A percentile compares a stretch with the other conserved stretches of the same genome.
Conservation (phyloP, 2,329 filamentous ascomycete genomes). For the Neofusicoccum parvum region DNA sequence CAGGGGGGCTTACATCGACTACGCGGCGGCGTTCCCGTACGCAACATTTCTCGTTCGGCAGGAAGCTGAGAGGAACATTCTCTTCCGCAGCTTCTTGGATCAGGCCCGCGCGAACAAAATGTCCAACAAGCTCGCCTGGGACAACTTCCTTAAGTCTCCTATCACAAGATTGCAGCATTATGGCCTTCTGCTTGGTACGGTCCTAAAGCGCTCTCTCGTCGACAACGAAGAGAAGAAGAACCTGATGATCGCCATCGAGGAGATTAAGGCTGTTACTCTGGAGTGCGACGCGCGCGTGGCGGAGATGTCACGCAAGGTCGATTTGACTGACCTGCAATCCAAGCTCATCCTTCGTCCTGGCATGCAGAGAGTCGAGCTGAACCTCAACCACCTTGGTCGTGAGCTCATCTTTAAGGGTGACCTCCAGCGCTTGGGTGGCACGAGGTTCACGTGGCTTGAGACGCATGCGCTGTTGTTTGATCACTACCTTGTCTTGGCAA, state of each 20-base stretch:
- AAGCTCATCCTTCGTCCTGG: slow-evolving; percentile 85
- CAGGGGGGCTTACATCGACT: slow-evolving; percentile 84
- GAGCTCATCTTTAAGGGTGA: slow-evolving; percentile 89
- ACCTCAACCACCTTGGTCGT: slow-evolving; percentile 90
- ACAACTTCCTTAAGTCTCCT: slow-evolving; percentile 89
- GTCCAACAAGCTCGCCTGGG: slow-evolving; percentile 85
- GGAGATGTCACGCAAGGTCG: slow-evolving; percentile 88
- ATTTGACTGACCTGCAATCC: slow-evolving; percentile 78
- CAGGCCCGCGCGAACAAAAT: slow-evolving; percentile 75
- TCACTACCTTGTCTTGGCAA: slow-evolving; percentile 92
- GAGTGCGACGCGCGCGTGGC: slow-evolving; percentile 93
- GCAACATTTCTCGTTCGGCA: slow-evolving; percentile 81
- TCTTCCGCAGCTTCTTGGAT: slow-evolving; percentile 85
- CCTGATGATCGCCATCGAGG: slow-evolving; percentile 79
- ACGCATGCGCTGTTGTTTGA: slow-evolving; percentile 94
- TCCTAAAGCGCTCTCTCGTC: slow-evolving; percentile 78
- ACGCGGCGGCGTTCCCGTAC: slow-evolving; percentile 82
- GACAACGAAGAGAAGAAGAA: slow-evolving; percentile 92
- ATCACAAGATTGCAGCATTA: slow-evolving; percentile 93
- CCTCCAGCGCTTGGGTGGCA: slow-evolving; percentile 83
- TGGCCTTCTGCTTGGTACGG: slow-evolving; percentile 76
- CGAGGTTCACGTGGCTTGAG: slow-evolving; percentile 90
- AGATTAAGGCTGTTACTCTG: slow-evolving; percentile 84
- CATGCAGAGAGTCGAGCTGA: slow-evolving; percentile 81
- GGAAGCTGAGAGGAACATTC: slow-evolving; percentile 79